Evolutionary conservation across 2,329 filamentous ascomycete species (phyloP), one percentile per base, ranked within the genome.

Genomic region (Fusarium sororula): DNA sequence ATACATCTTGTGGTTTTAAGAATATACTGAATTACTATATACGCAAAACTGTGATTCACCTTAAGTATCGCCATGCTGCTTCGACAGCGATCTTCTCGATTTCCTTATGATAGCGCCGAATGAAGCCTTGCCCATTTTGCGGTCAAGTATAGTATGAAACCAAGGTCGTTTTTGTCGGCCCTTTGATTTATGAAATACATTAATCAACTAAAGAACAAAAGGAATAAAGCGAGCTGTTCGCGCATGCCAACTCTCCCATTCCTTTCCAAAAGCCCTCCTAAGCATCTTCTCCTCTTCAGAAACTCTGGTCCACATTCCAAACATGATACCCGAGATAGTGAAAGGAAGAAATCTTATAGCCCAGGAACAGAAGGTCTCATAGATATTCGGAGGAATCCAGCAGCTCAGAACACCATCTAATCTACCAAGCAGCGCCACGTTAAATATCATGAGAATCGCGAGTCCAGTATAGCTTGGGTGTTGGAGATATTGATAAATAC

Each of bases 391-490:
- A 18, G 83, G 76, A 8, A 84, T 56, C 80, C 82, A 84, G 64
- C 85, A 87, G 18, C 80, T 81, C 0, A 81, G 42, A 5, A 80
- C 76, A 0, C 82, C 85, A 65, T 87, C 85, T 32, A 79, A 66
- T 2, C 85, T 75, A 20, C 77, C 62, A 12, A 86, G 75, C 8
- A 88, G 64, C 2, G 76, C 62, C 2, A 77, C 41, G 58, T 82
- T 81, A 47, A 68, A 77, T 4, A 80, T 20, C 3, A 82, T 58
- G 1, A 88, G 70, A 7, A 84, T 37, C 1, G 82, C 15, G 5
- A 85, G 50, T 0, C 85, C 87, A 1, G 84, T 84, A 66, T 89
- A 90, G 62, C 86, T 87, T 5, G 87, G 87, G 73, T 89, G 87
- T 73, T 88, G 87, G 6, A 88, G 78, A 68, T 84, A 86, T 24